Evolutionary conservation across 1,139 yeast genomes (phyloP).

Genomic region (Kodamaea anthophila): DNA sequence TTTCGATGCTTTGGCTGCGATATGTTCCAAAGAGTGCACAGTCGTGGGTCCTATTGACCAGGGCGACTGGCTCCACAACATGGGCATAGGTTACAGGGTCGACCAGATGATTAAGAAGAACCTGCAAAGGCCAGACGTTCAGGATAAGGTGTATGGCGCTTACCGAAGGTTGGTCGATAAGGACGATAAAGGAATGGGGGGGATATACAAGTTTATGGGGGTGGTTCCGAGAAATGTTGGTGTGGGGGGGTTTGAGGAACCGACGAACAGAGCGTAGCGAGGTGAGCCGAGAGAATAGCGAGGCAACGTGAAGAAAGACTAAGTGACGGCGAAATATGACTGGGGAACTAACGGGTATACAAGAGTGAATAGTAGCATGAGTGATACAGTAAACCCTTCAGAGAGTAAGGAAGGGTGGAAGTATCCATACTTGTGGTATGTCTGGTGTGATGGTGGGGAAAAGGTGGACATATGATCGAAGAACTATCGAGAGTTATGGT

Average conservation of each 20-base stretch:
- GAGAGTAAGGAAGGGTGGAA: too few relatives aligned
- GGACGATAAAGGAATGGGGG: conserved; percentile 67
- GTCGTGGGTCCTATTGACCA: conserved; percentile 64
- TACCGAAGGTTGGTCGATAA: conserved; percentile 62
- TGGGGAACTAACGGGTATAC: too few relatives aligned
- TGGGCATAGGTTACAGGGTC: conserved; percentile 74
- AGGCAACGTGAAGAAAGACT: too few relatives aligned
- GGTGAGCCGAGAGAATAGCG: too few relatives aligned
- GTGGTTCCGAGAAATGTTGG: conserved; percentile 40
- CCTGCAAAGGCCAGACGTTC: conserved; percentile 24
- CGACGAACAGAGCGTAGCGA: too few relatives aligned
- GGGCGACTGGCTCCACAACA: conserved; percentile 71
- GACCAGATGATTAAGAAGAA: conserved; percentile 41
- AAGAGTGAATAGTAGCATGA: too few relatives aligned
- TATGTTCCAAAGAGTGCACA: conserved; percentile 16
- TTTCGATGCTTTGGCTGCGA: conserved; percentile 47
- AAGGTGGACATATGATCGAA: too few relatives aligned
- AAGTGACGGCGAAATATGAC: too few relatives aligned
- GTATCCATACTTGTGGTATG: too few relatives aligned
- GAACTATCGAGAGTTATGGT: too few relatives aligned
- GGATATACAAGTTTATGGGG: conserved; percentile 66
- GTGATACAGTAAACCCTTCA: too few relatives aligned
- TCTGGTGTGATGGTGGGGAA: too few relatives aligned
- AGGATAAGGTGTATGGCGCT: conserved; percentile 47
- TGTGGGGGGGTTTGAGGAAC: neutral